phyloP scores from a whole-genome alignment of 768 basidiomycete genomes.

The Suillus luteus region DNA sequence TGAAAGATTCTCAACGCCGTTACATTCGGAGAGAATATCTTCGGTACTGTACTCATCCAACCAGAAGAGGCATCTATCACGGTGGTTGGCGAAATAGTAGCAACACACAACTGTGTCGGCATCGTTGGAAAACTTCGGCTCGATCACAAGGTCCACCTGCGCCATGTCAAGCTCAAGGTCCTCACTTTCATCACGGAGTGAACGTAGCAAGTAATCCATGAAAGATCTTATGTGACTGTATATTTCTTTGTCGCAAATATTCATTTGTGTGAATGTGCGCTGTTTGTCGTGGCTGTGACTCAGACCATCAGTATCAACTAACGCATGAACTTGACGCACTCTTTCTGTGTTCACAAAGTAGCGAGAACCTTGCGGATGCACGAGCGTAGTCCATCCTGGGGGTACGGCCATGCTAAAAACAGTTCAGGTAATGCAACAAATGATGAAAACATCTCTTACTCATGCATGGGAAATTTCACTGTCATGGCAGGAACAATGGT shows the following conservation, averaged over 20 bases:
- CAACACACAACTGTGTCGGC: conserved; percentile 25
- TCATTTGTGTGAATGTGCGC: conserved; percentile 57
- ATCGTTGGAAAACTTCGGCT: conserved; percentile 31
- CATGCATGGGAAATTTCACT: conserved; percentile 6
- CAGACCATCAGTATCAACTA: neutral
- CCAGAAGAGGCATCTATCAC: conserved; percentile 52
- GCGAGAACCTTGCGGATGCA: conserved; percentile 15
- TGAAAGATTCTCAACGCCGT: conserved; percentile 19
- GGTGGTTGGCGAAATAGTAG: conserved; percentile 58
- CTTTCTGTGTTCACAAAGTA: conserved; percentile 1
- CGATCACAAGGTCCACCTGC: conserved; percentile 49
- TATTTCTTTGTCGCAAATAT: conserved; percentile 44
- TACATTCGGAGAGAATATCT: conserved; percentile 31
- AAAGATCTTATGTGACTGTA: conserved; percentile 38
- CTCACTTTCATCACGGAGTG: conserved; percentile 15
- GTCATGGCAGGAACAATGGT: conserved; percentile 6
- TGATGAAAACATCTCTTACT: neutral
- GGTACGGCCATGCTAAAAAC: conserved; percentile 14
- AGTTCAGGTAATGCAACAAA: neutral
- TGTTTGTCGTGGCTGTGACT: conserved; percentile 20
- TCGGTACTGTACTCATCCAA: conserved; percentile 43
- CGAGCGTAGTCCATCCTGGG: conserved; percentile 19
- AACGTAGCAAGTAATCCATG: conserved; percentile 22
- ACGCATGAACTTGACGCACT: neutral
- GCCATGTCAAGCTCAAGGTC: conserved; percentile 27